Conservation (phyloP, 306 rosid species). For the Casuarina glauca region DNA sequence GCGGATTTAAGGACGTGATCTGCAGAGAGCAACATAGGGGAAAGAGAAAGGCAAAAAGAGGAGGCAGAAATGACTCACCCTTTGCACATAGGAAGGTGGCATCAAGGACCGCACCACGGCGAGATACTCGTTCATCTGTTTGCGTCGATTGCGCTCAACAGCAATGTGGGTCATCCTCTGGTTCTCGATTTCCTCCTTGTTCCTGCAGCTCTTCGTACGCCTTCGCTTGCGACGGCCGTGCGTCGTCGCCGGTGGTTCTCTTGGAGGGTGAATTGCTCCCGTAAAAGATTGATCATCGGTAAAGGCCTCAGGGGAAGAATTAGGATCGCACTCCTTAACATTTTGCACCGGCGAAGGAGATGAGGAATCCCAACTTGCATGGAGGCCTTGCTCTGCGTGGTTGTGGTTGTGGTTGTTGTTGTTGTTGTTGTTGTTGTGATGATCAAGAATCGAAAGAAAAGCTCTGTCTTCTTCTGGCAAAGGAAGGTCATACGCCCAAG, state of each 20-base stretch:
- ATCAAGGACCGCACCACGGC: constrained; percentile 73
- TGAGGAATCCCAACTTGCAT: constrained; percentile 31
- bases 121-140: constrained; percentile 89
- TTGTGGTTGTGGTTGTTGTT: neutral
- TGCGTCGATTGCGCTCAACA: constrained; percentile 87
- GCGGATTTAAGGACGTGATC: neutral
- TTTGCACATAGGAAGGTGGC: constrained; percentile 89
- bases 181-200: constrained; percentile 83
- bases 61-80: constrained; percentile 45
- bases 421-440: neutral
- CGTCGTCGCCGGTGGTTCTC: constrained; percentile 12
- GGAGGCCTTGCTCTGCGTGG: constrained; percentile 1
- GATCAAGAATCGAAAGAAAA: constrained; percentile 16
- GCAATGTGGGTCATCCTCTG: constrained; percentile 95
- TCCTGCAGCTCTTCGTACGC: constrained; percentile 61
- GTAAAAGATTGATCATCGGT: neutral
- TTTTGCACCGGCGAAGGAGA: constrained; percentile 31
- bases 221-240: constrained; percentile 60
- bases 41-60: neutral
- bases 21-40: neutral
- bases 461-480: constrained; percentile 32
- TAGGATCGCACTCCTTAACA: constrained; percentile 23
- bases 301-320: constrained; percentile 37
- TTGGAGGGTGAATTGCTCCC: neutral
- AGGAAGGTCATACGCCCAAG: constrained; percentile 26